Percentiles rank a stretch among this genome's conserved stretches.
phyloP scores from a whole-genome alignment of 176 grass and related monocot genomes.

The Bromus sterilis region DNA sequence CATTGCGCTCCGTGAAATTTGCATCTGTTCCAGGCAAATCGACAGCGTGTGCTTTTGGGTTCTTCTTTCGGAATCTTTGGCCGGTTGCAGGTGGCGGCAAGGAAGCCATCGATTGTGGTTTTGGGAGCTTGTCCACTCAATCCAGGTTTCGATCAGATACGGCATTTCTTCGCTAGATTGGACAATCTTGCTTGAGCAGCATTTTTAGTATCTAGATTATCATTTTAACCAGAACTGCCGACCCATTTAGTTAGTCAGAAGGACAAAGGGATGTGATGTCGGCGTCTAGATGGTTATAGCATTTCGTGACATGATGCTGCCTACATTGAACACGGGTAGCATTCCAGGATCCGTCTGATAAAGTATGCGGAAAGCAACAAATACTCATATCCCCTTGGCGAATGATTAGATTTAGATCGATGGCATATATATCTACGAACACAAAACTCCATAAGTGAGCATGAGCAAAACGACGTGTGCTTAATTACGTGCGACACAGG shows the following conservation, averaged over 20 bases:
- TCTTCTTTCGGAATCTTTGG: background rate
- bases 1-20: background rate
- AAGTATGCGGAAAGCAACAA: slow-evolving; percentile 35
- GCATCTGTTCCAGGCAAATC: background rate
- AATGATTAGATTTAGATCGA: background rate
- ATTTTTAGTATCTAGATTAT: background rate
- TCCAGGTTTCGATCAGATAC: background rate
- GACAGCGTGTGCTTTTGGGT: background rate
- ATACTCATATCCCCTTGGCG: background rate
- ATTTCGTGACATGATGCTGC: background rate
- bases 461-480: background rate
- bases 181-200: background rate
- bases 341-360: slow-evolving; percentile 19
- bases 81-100: background rate
- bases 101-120: background rate
- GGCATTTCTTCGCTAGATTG: background rate
- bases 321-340: slow-evolving; percentile 19
- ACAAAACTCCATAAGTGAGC: background rate
- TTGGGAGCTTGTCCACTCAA: background rate
- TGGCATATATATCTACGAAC: background rate
- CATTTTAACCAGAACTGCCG: background rate
- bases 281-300: slow-evolving; percentile 25
- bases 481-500: background rate
- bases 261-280: background rate
- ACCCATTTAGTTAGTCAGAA: background rate